These are phyloP conservation scores for Hirschioporus abietinus DNA, from an alignment of 768 basidiomycete species.

Conservation along the genomic window DNA sequence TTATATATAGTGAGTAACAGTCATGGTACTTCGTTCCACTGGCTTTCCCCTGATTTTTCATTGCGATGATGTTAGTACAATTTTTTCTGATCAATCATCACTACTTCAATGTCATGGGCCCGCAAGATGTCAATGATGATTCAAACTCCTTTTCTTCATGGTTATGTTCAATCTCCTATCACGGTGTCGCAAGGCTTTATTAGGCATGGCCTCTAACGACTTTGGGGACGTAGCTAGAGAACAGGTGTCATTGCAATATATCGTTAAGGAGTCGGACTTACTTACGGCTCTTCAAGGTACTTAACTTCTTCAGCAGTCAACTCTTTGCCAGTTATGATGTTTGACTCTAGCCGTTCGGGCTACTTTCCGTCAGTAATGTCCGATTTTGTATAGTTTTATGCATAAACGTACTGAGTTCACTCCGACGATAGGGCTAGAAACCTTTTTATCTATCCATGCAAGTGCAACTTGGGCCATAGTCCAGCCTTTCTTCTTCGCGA, in stretches of 20 bases:
- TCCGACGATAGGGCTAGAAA: slow-evolving; percentile 41
- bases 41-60: too few relatives aligned
- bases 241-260: neutral
- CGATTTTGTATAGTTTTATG: neutral
- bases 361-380: neutral
- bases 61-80: too few relatives aligned
- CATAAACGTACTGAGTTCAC: slow-evolving; percentile 24
- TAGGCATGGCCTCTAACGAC: slow-evolving; percentile 11
- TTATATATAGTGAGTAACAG: too few relatives aligned
- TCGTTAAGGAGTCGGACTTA: neutral
- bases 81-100: neutral
- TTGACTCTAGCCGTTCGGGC: slow-evolving; percentile 22
- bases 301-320: slow-evolving; percentile 26
- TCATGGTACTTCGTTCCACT: too few relatives aligned
- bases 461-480: slow-evolving; percentile 43
- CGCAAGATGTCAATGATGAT: neutral
- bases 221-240: slow-evolving; percentile 12
- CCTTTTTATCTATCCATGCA: slow-evolving; percentile 36
- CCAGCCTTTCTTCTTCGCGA: slow-evolving; percentile 34
- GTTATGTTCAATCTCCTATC: neutral
- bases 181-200: neutral
- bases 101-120: neutral
- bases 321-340: slow-evolving; percentile 20
- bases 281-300: slow-evolving; percentile 27
- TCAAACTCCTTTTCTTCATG: neutral